Percentiles rank a stretch among this genome's conserved stretches.
These are phyloP conservation scores for Beauveria pseudobassiana DNA, from an alignment of 2,329 filamentous ascomycete species.

Conservation along the genomic window DNA sequence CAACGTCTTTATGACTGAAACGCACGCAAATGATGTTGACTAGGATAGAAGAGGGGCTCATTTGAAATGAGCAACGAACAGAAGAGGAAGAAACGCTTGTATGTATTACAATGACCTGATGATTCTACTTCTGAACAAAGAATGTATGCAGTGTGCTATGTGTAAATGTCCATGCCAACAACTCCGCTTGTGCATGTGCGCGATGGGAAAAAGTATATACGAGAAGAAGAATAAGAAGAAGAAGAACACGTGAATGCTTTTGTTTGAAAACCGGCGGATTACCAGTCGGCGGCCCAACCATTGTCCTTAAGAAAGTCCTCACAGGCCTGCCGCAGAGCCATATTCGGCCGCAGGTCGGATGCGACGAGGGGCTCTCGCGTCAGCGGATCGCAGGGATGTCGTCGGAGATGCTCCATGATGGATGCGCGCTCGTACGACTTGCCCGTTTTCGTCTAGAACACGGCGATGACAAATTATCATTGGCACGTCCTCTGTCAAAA, in stretches of 20 bases:
- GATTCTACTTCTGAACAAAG: background rate
- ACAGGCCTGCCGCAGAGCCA: constrained; percentile 73
- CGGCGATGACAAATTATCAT: too few species aligned
- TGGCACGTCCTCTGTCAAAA: background rate
- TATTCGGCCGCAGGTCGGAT: constrained; percentile 70
- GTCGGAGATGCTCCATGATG: constrained; percentile 77
- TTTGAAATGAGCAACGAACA: background rate
- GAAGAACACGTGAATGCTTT: background rate
- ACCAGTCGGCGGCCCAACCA: constrained; percentile 92
- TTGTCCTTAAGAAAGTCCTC: constrained; percentile 80
- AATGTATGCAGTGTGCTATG: background rate
- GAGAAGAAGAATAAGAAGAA: background rate
- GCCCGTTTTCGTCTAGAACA: constrained; percentile 60
- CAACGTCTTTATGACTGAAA: background rate
- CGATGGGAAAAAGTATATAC: background rate
- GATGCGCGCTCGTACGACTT: constrained; percentile 84
- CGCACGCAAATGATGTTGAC: background rate
- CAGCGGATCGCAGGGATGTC: constrained; percentile 69
- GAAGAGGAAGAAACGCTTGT: background rate
- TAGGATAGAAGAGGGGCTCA: background rate
- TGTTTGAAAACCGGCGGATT: constrained; percentile 13
- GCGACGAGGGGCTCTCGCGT: constrained; percentile 67
- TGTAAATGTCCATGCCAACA: background rate
- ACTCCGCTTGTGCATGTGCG: background rate
- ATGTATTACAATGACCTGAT: background rate